A percentile compares a stretch with the other conserved stretches of the same genome.
phyloP scores from a whole-genome alignment of 306 rosid genomes.

The Vigna unguiculata region DNA sequence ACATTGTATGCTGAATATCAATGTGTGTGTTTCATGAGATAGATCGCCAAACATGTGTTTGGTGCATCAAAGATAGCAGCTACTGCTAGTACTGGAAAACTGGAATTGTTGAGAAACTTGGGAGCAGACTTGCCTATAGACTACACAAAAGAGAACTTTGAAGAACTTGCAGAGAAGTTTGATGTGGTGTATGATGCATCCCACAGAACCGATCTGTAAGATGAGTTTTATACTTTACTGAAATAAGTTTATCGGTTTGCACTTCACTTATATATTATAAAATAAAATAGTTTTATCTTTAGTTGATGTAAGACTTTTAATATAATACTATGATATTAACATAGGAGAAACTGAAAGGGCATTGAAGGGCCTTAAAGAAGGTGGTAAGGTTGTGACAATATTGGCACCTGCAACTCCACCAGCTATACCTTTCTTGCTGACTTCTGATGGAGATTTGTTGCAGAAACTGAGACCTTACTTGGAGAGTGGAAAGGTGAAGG shows the following conservation, averaged over 20 bases:
- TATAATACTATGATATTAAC: too few species aligned
- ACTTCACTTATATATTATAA: too few species aligned
- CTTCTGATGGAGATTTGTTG: slow-evolving; percentile 49
- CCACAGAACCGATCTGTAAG: too few species aligned
- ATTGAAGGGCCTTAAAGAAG: slow-evolving; percentile 63
- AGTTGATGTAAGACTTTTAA: too few species aligned
- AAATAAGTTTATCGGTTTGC: too few species aligned
- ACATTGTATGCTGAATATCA: too few species aligned
- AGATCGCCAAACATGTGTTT: slow-evolving; percentile 42
- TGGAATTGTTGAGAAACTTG: slow-evolving; percentile 59
- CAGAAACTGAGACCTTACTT: slow-evolving; percentile 63
- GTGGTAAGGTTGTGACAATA: slow-evolving; percentile 62
- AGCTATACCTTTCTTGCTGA: slow-evolving; percentile 5
- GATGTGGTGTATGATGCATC: slow-evolving; percentile 73
- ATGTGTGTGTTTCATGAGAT: background rate
- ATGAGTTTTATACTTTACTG: too few species aligned
- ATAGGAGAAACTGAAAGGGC: slow-evolving; percentile 57
- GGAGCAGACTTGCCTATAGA: slow-evolving; percentile 72
- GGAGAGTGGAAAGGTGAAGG: slow-evolving; percentile 74
- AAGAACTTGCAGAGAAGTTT: slow-evolving; percentile 68
- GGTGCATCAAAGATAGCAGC: slow-evolving; percentile 76
- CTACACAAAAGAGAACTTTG: slow-evolving; percentile 66
- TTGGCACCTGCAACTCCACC: background rate
- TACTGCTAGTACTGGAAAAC: slow-evolving; percentile 64
- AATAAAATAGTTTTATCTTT: too few species aligned